Evolutionary conservation across 805 yeast genomes (phyloP).

Genomic region (Cyberlindnera xylosilytica): DNA sequence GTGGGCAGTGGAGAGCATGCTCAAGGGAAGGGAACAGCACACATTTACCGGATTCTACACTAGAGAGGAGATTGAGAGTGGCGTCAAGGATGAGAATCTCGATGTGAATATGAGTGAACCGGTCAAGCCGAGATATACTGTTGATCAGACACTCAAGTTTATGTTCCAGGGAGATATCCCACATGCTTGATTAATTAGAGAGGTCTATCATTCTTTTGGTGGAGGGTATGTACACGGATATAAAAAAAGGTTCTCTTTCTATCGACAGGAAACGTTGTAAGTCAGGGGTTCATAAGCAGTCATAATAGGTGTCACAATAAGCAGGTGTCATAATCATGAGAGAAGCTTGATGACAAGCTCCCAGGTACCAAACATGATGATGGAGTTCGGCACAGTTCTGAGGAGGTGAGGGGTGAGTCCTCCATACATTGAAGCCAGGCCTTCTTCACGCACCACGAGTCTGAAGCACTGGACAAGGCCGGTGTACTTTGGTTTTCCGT

Average conservation of each 20-base stretch:
- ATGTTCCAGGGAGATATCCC: conserved; percentile 42
- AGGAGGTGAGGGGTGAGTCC: conserved; percentile 96
- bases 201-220: neutral
- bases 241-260: neutral
- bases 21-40: conserved; percentile 50
- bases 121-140: conserved; percentile 19
- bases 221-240: conserved; percentile 1
- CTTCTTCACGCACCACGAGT: conserved; percentile 87
- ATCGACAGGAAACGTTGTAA: conserved; percentile 1
- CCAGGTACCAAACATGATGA: conserved; percentile 99
- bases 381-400: conserved; percentile 96
- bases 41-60: conserved; percentile 62
- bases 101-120: conserved; percentile 10
- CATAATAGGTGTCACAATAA: neutral
- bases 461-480: conserved; percentile 87
- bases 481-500: conserved; percentile 81
- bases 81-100: conserved; percentile 2
- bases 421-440: conserved; percentile 90
- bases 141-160: conserved; percentile 40
- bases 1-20: conserved; percentile 61
- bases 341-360: conserved; percentile 70
- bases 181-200: too few relatives aligned
- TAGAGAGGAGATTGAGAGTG: conserved; percentile 41
- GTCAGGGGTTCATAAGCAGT: neutral
- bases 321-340: conserved; percentile 29